phyloP scores from a whole-genome alignment of 441 rosid species.

The Erodium trifolium region DNA sequence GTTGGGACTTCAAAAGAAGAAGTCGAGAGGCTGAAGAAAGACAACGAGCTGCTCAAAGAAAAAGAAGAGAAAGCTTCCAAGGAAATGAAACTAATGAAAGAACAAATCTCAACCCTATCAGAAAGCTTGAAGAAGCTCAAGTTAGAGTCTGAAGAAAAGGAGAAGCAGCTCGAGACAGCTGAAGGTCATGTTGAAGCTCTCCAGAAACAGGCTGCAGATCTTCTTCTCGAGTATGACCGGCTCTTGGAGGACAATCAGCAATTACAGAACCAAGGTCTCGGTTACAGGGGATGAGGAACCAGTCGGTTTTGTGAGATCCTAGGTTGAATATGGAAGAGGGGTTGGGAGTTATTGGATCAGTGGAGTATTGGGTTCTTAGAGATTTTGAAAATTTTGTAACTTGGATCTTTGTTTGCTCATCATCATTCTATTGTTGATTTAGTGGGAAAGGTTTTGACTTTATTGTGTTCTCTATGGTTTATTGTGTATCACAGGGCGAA shows the following conservation, averaged over 20 bases:
- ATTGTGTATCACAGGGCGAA: background rate
- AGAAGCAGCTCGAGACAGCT: constrained; percentile 64
- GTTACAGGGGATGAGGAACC: constrained; percentile 31
- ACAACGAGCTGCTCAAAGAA: constrained; percentile 50
- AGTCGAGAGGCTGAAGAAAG: constrained; percentile 52
- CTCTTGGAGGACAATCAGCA: constrained; percentile 81
- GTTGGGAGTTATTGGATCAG: no score
- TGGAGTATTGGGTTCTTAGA: background rate
- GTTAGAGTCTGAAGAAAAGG: constrained; percentile 53
- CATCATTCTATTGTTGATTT: background rate
- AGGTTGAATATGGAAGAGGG: background rate
- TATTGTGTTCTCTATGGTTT: background rate
- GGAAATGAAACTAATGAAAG: constrained; percentile 51
- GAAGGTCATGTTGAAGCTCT: constrained; percentile 72
- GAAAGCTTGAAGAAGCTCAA: constrained; percentile 54
- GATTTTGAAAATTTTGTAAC: background rate
- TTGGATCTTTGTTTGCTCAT: background rate
- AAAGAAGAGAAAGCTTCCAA: constrained; percentile 56
- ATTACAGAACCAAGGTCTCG: constrained; percentile 61
- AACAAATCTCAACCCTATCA: constrained; percentile 38
- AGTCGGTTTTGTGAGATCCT: constrained; percentile 8
- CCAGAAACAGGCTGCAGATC: constrained; percentile 81
- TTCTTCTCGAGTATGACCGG: constrained; percentile 81
- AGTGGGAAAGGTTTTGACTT: background rate
- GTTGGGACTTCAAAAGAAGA: constrained; percentile 66